Conservation (phyloP, 129 eudicot species). For the Flaveria brownii region DNA sequence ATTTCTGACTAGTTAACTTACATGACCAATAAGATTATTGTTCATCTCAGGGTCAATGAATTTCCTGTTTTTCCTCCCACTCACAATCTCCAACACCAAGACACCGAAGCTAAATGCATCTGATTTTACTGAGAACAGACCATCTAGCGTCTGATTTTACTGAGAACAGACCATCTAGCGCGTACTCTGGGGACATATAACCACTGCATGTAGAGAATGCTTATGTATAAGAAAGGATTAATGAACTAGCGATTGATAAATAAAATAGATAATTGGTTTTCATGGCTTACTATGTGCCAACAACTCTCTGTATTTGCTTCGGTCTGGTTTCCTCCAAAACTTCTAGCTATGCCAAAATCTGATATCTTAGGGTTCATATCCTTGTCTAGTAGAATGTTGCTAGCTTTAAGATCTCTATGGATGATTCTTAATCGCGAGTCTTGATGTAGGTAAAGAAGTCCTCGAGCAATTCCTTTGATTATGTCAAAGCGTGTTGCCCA, state of each 20-base stretch:
- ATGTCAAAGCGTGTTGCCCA: conserved; percentile 35
- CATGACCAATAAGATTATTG: background rate
- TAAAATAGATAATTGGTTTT: background rate
- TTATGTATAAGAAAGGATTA: background rate
- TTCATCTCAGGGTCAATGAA: background rate
- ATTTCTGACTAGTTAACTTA: background rate
- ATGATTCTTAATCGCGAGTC: conserved; percentile 40
- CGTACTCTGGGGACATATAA: background rate
- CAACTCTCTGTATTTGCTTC: conserved; percentile 37
- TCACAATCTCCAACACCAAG: background rate
- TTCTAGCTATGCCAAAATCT: conserved; percentile 43
- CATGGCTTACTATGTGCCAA: conserved; percentile 41
- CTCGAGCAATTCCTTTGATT: conserved; percentile 42
- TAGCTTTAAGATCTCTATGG: conserved; percentile 46
- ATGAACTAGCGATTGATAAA: background rate
- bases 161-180: background rate
- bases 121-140: background rate
- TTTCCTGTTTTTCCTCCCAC: background rate
- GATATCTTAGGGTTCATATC: conserved; percentile 47
- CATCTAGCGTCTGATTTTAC: background rate
- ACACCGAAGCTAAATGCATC: background rate
- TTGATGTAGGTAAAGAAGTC: conserved; percentile 41
- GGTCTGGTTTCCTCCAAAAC: conserved; percentile 39
- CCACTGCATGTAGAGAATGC: background rate
- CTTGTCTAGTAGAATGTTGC: conserved; percentile 35